Evolutionary conservation across 805 yeast species (phyloP).

Genomic region (Blastobotrys terrestris): DNA sequence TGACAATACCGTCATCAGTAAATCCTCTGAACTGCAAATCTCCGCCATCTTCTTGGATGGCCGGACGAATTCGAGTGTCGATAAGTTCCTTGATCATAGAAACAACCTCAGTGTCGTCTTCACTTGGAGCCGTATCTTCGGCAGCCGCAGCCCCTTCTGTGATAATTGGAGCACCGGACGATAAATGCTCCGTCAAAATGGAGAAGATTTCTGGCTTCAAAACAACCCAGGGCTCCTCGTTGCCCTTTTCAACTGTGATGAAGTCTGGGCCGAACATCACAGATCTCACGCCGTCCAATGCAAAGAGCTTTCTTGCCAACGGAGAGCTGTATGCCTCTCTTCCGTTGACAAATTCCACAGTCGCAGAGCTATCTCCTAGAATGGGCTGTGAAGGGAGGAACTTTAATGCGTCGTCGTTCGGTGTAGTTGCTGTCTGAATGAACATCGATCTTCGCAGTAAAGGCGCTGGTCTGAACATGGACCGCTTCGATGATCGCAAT

Average conservation of each 20-base stretch:
- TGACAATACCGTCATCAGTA: constrained; percentile 84
- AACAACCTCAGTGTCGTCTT: constrained; percentile 73
- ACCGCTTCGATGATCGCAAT: not conserved
- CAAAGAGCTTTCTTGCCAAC: constrained; percentile 65
- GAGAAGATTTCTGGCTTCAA: constrained; percentile 57
- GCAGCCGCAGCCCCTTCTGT: constrained; percentile 33
- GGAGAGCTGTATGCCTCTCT: constrained; percentile 74
- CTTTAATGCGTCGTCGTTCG: constrained; percentile 80
- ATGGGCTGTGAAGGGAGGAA: constrained; percentile 70
- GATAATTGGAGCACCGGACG: constrained; percentile 48
- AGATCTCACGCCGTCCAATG: constrained; percentile 68
- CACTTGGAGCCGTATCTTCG: constrained; percentile 42
- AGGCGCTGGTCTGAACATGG: not conserved
- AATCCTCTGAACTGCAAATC: constrained; percentile 86
- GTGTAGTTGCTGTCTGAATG: constrained; percentile 80
- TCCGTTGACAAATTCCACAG: constrained; percentile 67
- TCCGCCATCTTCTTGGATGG: constrained; percentile 98
- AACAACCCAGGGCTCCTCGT: constrained; percentile 61
- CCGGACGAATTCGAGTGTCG: constrained; percentile 93
- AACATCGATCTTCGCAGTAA: constrained; percentile 20
- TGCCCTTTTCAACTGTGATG: constrained; percentile 67
- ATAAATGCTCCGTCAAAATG: constrained; percentile 40
- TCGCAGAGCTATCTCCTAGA: constrained; percentile 49
- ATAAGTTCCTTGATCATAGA: constrained; percentile 87
- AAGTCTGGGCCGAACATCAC: constrained; percentile 80